Conservation (phyloP, 2,329 filamentous ascomycete species). For the Pseudogymnoascus sp. region DNA sequence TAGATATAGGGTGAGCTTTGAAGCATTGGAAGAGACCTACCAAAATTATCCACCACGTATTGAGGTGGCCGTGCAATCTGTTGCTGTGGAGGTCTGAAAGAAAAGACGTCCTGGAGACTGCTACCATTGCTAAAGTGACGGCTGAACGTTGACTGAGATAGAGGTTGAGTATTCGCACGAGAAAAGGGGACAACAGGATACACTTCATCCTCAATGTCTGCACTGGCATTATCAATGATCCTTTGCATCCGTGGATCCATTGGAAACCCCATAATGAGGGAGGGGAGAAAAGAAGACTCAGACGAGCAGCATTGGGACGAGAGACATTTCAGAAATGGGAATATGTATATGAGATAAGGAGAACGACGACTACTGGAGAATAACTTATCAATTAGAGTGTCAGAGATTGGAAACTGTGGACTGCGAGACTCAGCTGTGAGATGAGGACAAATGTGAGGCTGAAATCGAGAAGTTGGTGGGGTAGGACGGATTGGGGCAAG, state of each 20-base stretch:
- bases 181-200: not conserved
- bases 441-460: not conserved
- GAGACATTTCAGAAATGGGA: not conserved
- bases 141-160: not conserved
- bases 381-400: not conserved
- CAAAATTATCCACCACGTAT: not conserved
- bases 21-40: not conserved
- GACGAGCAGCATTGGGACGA: not conserved
- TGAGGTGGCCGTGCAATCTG: not conserved
- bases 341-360: not conserved
- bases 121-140: slow-evolving; percentile 1
- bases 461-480: not conserved
- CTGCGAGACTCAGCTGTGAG: not conserved
- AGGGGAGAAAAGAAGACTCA: not conserved
- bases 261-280: slow-evolving; percentile 18
- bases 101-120: not conserved
- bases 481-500: not conserved
- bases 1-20: not conserved
- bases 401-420: not conserved
- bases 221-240: slow-evolving; percentile 19
- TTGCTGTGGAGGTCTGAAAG: not conserved
- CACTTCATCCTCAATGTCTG: not conserved
- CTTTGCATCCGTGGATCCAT: slow-evolving; percentile 23
- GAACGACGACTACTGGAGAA: not conserved
- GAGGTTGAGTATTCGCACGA: not conserved